These are phyloP conservation scores for Mycena alexandri DNA, from an alignment of 768 basidiomycete genomes.

Conservation along the genomic window DNA sequence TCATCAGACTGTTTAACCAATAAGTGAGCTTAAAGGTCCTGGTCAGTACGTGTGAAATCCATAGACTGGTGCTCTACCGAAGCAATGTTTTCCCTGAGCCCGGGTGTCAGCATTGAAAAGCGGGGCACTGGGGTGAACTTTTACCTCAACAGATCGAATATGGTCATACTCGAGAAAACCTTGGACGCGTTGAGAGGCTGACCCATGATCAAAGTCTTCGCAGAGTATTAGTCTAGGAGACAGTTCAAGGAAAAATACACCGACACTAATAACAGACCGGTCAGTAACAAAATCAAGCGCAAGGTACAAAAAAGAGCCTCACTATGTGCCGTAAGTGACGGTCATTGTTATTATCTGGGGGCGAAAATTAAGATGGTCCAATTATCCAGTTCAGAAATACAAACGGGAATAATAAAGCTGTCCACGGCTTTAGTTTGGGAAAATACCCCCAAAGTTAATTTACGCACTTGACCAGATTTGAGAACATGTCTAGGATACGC, in stretches of 20 bases:
- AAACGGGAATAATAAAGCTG: slow-evolving; percentile 44
- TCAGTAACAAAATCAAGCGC: slow-evolving; percentile 39
- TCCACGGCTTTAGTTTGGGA: slow-evolving; percentile 38
- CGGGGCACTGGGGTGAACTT: background rate
- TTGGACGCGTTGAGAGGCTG: slow-evolving; percentile 29
- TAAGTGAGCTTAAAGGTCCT: slow-evolving; percentile 10
- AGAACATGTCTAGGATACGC: slow-evolving; percentile 55
- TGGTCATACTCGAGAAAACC: slow-evolving; percentile 52
- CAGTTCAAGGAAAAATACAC: background rate
- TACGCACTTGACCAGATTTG: slow-evolving; percentile 47
- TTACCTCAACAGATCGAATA: slow-evolving; percentile 61
- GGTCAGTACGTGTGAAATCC: background rate
- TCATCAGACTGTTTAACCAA: slow-evolving; percentile 30
- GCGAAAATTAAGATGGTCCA: background rate
- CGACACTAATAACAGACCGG: slow-evolving; percentile 37
- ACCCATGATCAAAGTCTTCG: slow-evolving; percentile 24
- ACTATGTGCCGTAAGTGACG: slow-evolving; percentile 58
- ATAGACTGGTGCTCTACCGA: background rate
- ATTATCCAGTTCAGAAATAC: background rate
- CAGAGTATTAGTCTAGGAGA: background rate
- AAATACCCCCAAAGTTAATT: background rate
- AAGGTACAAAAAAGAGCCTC: background rate
- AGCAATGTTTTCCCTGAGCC: background rate
- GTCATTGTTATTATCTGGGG: slow-evolving; percentile 61
- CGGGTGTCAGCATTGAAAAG: background rate